These are phyloP conservation scores for Ustilaginoidea virens DNA, from an alignment of 2,329 filamentous ascomycete species.

Conservation along the genomic window DNA sequence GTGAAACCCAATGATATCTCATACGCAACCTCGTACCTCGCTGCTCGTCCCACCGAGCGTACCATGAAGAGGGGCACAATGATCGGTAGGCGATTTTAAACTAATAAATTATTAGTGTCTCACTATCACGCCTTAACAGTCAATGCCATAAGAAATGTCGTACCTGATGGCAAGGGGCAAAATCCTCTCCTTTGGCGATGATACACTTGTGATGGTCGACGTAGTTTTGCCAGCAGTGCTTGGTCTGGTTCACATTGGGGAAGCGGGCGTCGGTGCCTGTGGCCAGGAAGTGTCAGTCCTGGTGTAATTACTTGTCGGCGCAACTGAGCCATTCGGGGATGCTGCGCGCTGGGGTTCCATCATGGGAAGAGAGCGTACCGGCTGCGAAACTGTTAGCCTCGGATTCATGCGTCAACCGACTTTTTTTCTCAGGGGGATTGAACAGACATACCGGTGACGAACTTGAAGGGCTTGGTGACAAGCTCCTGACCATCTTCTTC, in stretches of 20 bases:
- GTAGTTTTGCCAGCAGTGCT: constrained; percentile 99
- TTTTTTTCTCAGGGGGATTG: constrained; percentile 22
- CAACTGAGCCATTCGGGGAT: constrained; percentile 15
- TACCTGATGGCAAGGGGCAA: constrained; percentile 94
- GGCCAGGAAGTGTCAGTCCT: constrained; percentile 17
- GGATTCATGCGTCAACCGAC: constrained; percentile 19
- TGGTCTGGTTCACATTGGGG: constrained; percentile 95
- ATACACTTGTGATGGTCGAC: constrained; percentile 99
- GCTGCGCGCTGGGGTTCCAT: constrained; percentile 6
- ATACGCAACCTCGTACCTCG: constrained; percentile 48
- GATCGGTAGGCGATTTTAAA: constrained; percentile 96
- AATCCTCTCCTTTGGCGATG: constrained; percentile 95
- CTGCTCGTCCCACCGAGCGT: constrained; percentile 91
- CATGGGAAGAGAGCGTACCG: constrained; percentile 21
- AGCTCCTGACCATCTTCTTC: constrained; percentile 65
- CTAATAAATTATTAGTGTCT: constrained; percentile 33
- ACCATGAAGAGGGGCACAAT: constrained; percentile 92
- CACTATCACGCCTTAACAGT: too few species aligned
- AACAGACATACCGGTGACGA: constrained; percentile 76
- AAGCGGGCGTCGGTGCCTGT: constrained; percentile 97
- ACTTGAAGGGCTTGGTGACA: constrained; percentile 99
- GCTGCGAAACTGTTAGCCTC: constrained; percentile 29
- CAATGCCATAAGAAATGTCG: constrained; percentile 7
- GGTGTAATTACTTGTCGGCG: too few species aligned
- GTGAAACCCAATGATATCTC: constrained; percentile 3